Evolutionary conservation across 441 rosid genomes (phyloP), one percentile per base, ranked within the genome.

Genomic region (Syzygium syzygioides): DNA sequence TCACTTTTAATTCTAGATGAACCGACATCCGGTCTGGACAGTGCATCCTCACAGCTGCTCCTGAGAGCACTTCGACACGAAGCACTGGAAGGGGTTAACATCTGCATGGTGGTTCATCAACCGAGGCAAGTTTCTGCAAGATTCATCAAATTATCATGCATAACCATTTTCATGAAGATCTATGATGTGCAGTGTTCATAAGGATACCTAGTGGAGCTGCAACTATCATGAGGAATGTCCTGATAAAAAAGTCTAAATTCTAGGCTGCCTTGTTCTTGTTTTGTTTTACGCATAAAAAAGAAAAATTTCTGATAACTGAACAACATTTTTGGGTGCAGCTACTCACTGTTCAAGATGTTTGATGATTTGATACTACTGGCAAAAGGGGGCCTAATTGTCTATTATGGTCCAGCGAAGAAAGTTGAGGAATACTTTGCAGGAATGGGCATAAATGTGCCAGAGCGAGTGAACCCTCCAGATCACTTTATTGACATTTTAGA

Each of bases 61-160:
- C 97, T 98, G 56, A 92, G 96, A 93, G 99, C 99, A 87, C 97
- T 97, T 86, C 95, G 99, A 20, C 98, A 98, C 12, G 99, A 98
- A 95, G 99, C 99, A 91, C 95, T 98, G 87, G 99, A 98, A 93
- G 99, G 99, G 88, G 99, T 98, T 19, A 98, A 97, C 93, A 93
- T 98, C 86, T 95, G 97, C 94, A 95, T 95, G 99, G 99, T 98
- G 23, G 96, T 98, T 68, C 99, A 98, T 88, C 99, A 97, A 88
- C 99, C 99, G 37, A 68, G 91, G 92, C 87, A 90, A 45, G n/a
- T 88, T 14, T 28, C 18, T 85, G 48, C 28, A 13, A 76, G 30
- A 76, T 41, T 76, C 53, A 41, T 76, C 53, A 76, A 76, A 76
- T 76, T 41, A 41, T 26, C 84, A 13, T 76, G 53, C 53, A 76